Evolutionary conservation across 129 eudicot genomes (phyloP).

Genomic region (Chrysanthemum seticuspe): DNA sequence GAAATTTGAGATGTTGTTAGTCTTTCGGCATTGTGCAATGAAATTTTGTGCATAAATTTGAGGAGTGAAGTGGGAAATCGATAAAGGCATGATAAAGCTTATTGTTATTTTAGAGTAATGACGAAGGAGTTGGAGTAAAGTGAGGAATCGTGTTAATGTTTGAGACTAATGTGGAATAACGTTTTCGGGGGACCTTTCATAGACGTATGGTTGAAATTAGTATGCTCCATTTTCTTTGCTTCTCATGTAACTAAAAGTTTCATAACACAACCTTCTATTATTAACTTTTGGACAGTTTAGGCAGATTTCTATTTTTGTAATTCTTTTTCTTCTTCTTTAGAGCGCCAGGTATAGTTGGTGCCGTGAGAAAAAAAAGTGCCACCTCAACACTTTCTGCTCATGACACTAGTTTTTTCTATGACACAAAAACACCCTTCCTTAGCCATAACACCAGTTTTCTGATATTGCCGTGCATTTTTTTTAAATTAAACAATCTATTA

Average conservation of each 20-base stretch:
- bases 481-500: too few species aligned
- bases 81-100: neutral
- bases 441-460: too few species aligned
- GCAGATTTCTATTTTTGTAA: neutral
- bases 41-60: neutral
- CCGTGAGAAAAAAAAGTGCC: too few species aligned
- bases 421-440: too few species aligned
- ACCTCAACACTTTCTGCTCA: too few species aligned
- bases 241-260: neutral
- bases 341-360: too few species aligned
- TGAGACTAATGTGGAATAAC: constrained; percentile 22
- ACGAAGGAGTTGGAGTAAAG: constrained; percentile 3
- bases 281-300: neutral
- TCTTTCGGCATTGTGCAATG: neutral
- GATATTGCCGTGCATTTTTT: too few species aligned
- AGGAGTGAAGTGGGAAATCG: constrained; percentile 14
- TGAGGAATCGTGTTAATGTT: constrained; percentile 26
- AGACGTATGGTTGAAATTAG: constrained; percentile 22
- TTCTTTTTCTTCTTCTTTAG: too few species aligned
- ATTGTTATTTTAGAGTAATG: constrained; percentile 9
- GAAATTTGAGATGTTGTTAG: neutral
- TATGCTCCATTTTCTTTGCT: constrained; percentile 20
- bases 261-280: neutral
- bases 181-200: constrained; percentile 29
- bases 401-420: too few species aligned